Conservation (phyloP, 768 basidiomycete species). For the Rubroboletus satanas region DNA sequence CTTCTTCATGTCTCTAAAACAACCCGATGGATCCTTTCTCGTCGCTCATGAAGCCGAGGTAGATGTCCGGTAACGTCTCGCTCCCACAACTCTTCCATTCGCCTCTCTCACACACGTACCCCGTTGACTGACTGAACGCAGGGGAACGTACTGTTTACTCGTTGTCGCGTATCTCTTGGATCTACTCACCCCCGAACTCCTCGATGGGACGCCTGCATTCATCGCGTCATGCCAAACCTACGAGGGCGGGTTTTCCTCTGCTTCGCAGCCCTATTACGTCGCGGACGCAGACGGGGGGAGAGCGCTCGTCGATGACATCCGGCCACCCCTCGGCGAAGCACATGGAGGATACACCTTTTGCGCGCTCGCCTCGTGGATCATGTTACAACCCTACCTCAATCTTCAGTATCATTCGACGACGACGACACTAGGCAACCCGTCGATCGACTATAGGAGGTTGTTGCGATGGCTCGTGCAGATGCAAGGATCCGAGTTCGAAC, state of each 20-base stretch:
- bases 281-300: slow-evolving; percentile 12
- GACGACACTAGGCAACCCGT: slow-evolving; percentile 16
- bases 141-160: slow-evolving; percentile 93
- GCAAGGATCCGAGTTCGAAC: slow-evolving; percentile 79
- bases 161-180: slow-evolving; percentile 79
- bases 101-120: not conserved
- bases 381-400: slow-evolving; percentile 59
- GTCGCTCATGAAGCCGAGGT: slow-evolving; percentile 88
- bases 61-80: slow-evolving; percentile 72
- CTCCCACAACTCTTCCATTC: no score
- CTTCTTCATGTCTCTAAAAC: slow-evolving; percentile 91
- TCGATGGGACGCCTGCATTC: slow-evolving; percentile 71
- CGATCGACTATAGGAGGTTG: slow-evolving; percentile 57
- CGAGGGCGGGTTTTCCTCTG: slow-evolving; percentile 89
- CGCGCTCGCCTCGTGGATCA: slow-evolving; percentile 77
- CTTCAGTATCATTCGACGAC: not conserved
- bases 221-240: slow-evolving; percentile 92
- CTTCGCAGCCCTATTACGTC: slow-evolving; percentile 66
- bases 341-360: slow-evolving; percentile 99
- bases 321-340: slow-evolving; percentile 87
- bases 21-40: slow-evolving; percentile 88
- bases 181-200: slow-evolving; percentile 83
- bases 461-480: slow-evolving; percentile 80
- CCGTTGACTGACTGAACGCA: slow-evolving; percentile 23
- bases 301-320: slow-evolving; percentile 41